These are phyloP conservation scores for Delphinella strobiligena DNA, from an alignment of 2,329 filamentous ascomycete genomes.

Conservation along the genomic window DNA sequence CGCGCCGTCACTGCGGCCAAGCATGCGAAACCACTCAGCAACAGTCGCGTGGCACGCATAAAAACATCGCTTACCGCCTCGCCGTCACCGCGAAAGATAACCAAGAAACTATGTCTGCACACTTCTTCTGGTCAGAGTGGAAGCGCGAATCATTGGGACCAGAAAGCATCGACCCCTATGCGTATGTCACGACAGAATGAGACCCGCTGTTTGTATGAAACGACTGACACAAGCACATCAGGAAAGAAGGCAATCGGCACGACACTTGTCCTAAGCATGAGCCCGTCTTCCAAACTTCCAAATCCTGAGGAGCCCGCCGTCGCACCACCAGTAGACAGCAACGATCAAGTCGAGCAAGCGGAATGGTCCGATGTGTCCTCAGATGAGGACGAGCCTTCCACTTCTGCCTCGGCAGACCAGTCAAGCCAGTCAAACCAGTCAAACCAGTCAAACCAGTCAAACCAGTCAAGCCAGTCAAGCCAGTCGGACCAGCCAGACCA, in stretches of 20 bases:
- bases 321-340: too few species aligned
- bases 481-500: constrained; percentile 25
- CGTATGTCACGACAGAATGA: constrained; percentile 1
- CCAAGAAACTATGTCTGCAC: constrained; percentile 33
- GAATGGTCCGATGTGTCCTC: neutral
- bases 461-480: too few species aligned
- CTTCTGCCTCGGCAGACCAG: constrained; percentile 4
- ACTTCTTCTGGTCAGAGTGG: constrained; percentile 3
- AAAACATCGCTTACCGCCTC: neutral
- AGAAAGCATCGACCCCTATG: constrained; percentile 1
- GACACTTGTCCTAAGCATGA: too few species aligned
- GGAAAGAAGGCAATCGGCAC: neutral
- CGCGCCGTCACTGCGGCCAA: constrained; percentile 1
- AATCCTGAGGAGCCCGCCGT: neutral
- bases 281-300: neutral
- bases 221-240: neutral
- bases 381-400: neutral
- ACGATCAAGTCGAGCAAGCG: neutral
- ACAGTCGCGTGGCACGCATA: neutral
- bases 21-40: neutral
- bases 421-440: constrained; percentile 1
- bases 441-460: too few species aligned
- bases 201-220: too few species aligned
- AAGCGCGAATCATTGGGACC: constrained; percentile 7
- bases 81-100: constrained; percentile 27